A percentile compares a stretch with the other conserved stretches of the same genome.
Conservation (phyloP, 352 stramenopile species). For the Blastocystis sp. region DNA sequence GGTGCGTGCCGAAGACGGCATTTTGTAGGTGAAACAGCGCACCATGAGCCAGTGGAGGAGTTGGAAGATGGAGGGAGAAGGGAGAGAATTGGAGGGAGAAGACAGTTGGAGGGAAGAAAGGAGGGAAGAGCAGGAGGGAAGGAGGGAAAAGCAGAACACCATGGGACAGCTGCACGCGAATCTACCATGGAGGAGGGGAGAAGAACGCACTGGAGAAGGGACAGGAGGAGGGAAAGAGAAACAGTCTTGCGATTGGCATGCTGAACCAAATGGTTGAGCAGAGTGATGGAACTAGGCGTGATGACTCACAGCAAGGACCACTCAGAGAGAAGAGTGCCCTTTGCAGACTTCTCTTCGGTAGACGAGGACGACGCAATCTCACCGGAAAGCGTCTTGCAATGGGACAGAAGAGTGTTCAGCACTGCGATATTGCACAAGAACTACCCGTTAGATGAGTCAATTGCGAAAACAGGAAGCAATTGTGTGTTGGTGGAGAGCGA, state of each 20-base stretch:
- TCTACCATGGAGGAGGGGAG: too few relatives aligned
- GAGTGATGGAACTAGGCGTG: background rate
- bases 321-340: background rate
- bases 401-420: background rate
- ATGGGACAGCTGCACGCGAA: too few relatives aligned
- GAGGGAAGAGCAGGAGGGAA: background rate
- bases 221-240: background rate
- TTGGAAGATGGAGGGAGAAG: conserved; percentile 6
- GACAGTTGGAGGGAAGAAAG: background rate
- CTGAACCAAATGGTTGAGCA: background rate
- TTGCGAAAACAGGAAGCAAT: conserved; percentile 12
- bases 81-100: conserved; percentile 13
- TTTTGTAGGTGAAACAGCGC: conserved; percentile 34
- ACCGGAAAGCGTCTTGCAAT: background rate
- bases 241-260: too few relatives aligned
- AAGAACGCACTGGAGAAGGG: background rate
- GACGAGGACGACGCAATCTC: background rate
- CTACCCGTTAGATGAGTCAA: background rate
- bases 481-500: background rate
- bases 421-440: conserved; percentile 15
- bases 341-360: background rate
- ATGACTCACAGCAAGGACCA: background rate
- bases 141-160: background rate
- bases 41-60: conserved; percentile 36
- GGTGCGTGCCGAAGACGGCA: background rate